Percentiles rank a stretch among this genome's conserved stretches.
Conservation (phyloP, 2,329 filamentous ascomycete genomes). For the Nothophoma quercina region DNA sequence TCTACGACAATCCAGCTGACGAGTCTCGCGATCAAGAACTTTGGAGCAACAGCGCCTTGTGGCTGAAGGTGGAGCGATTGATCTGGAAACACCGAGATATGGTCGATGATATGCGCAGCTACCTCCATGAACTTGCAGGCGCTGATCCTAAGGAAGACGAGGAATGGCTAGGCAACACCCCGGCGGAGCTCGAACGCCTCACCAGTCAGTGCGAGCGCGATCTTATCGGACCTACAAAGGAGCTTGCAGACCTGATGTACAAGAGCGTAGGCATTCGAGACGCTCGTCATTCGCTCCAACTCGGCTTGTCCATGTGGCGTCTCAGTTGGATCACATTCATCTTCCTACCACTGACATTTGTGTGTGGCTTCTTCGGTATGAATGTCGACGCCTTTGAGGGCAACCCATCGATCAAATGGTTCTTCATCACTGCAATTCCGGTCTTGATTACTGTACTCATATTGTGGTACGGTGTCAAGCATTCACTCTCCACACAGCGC, state of each 20-base stretch:
- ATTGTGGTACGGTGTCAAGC: constrained; percentile 59
- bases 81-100: constrained; percentile 60
- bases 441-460: constrained; percentile 57
- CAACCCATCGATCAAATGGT: constrained; percentile 58
- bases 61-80: constrained; percentile 62
- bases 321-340: constrained; percentile 78
- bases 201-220: constrained; percentile 59
- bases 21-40: constrained; percentile 61
- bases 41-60: constrained; percentile 59
- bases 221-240: constrained; percentile 59
- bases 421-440: constrained; percentile 57
- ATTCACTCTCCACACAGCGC: constrained; percentile 51
- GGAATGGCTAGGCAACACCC: constrained; percentile 52
- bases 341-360: constrained; percentile 66
- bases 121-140: constrained; percentile 53
- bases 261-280: constrained; percentile 62
- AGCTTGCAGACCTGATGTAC: constrained; percentile 60
- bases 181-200: constrained; percentile 56
- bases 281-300: constrained; percentile 57
- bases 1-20: constrained; percentile 63
- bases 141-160: constrained; percentile 40
- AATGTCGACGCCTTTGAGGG: constrained; percentile 21
- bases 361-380: constrained; percentile 20
- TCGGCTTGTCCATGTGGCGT: constrained; percentile 61
- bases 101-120: constrained; percentile 54